Base-by-base conservation (phyloP, 768 basidiomycete species). In the Boletus tylopilopsis region DNA sequence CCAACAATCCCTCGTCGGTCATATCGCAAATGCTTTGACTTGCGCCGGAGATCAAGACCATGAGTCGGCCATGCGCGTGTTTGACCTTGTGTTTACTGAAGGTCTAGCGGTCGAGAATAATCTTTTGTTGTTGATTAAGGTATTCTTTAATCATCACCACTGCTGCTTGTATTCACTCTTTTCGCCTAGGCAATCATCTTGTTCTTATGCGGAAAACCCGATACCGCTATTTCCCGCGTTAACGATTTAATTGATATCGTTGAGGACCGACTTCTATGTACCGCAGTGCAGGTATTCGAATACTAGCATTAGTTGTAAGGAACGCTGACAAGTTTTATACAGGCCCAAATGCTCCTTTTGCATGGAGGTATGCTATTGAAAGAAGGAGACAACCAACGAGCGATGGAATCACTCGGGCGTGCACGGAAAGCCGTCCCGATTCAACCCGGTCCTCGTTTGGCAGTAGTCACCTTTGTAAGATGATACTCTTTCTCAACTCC, bases 101-200 rank as follows among this genome's bases (percentile, higher is more conserved):
- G 19, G 27, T 11, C 24, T 21, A 11, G 2, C 34, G 9, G 8
- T 8, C 6, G 58, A 59, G n/a, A 49, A 21, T 13, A 35, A 25
- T 4, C 32, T 56, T 41, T 42, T 60, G 6, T 35, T 59, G 15
- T 25, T 52, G 0, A 43, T 59, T 23, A 60, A 57, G 54, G 58
- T 47, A 19, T 16, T 18, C 2, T 2, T 12, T 6, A 2, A 10
- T 36, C 1, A 16, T n/a, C 5, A 9, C 25, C 6, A 0, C 21
- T 0, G 1, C 1, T 32, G 2, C 10, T 25, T 19, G 16, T 24
- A 19, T 5, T 0, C 4, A 33, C 18, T 1, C 4, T 25, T 30
- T 4, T n/a, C 21, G 30, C 1, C 15, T 18, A 56, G 55, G 49
- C 49, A 0, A 23, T 43, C n/a, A 33, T 50, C 8, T 7, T 56